Evolutionary conservation across 108 stramenopile genomes (phyloP), one percentile per base, ranked within the genome.

Genomic region (Nannochloropsis salina): DNA sequence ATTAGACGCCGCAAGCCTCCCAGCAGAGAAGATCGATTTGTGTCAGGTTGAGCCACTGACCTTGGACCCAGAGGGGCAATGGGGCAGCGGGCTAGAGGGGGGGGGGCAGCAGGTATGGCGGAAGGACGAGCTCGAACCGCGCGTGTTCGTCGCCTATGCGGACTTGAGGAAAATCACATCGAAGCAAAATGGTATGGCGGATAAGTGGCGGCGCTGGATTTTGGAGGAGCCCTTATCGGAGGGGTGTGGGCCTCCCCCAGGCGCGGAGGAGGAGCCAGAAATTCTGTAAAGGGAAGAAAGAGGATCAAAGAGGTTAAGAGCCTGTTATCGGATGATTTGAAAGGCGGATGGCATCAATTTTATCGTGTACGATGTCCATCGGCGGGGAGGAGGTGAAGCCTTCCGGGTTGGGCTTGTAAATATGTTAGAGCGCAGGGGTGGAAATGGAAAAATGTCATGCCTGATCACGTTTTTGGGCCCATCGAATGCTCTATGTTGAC

Each of bases 31-130:
- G n/a, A n/a, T 74, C 20, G 61, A 74, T 8, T 74, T 74, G n/a
- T 74, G 61, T 74, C 61, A 74, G n/a, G n/a, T 74, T n/a, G 61
- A 74, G 6, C 61, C 61, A 15, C n/a, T 74, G 61, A 74, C 61
- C 15, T n/a, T 74, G 4, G 61, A 74, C n/a, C 61, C 61, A 74
- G 61, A 74, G n/a, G 61, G 61, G n/a, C 61, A 8, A 74, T 74
- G n/a, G 15, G 31, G 31, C 31, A 31, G 31, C 31, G 31, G 31
- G 31, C 31, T 31, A 31, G 61, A 74, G 61, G 61, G 61, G 20
- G 20, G n/a, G 8, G 61, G 3, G 61, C 20, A n/a, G 8, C n/a
- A n/a, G 61, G 61, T 74, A n/a, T 74, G 61, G 61, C 61, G n/a
- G 61, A 74, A 74, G 61, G 61, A 74, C 6, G 61, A 74, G 61